A percentile compares a stretch with the other conserved stretches of the same genome.
These are phyloP conservation scores for Clavariopsis aquatica DNA, from an alignment of 495 filamentous ascomycete species.

Conservation along the genomic window DNA sequence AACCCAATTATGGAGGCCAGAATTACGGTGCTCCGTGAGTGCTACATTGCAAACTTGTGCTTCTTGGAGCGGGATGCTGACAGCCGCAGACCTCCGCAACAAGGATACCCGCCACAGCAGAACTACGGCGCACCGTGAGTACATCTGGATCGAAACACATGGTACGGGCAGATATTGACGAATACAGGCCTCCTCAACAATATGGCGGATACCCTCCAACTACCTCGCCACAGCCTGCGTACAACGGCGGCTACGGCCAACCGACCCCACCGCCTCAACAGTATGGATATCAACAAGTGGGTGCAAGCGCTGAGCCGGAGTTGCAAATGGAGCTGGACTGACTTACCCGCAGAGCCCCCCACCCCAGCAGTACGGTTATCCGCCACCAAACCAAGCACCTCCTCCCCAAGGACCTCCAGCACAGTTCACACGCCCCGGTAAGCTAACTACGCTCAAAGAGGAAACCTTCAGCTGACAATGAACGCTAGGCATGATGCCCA, in stretches of 20 bases:
- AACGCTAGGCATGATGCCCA: slow-evolving; percentile 29
- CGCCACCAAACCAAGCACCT: slow-evolving; percentile 21
- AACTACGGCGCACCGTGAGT: slow-evolving; percentile 32
- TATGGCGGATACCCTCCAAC: slow-evolving; percentile 37
- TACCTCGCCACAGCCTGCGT: slow-evolving; percentile 44
- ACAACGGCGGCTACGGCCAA: slow-evolving; percentile 42
- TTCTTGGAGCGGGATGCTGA: not conserved
- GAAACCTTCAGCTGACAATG: slow-evolving; percentile 5
- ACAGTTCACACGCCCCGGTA: slow-evolving; percentile 22
- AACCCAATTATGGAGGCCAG: slow-evolving; percentile 17
- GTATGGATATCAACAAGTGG: slow-evolving; percentile 54
- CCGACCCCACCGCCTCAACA: slow-evolving; percentile 43
- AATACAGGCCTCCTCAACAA: slow-evolving; percentile 33
- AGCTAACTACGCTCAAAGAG: not conserved
- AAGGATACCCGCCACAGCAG: slow-evolving; percentile 37
- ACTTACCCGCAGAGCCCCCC: slow-evolving; percentile 33
- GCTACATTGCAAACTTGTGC: not conserved
- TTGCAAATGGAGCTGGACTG: slow-evolving; percentile 23
- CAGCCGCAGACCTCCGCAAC: not conserved
- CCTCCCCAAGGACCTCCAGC: slow-evolving; percentile 14
- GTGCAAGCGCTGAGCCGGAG: slow-evolving; percentile 33
- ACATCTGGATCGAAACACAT: not conserved
- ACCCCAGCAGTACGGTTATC: slow-evolving; percentile 38
- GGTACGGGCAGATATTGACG: slow-evolving; percentile 17
- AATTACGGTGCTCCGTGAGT: slow-evolving; percentile 23